Conservation (phyloP, 768 basidiomycete genomes). For the Mycena crocata region DNA sequence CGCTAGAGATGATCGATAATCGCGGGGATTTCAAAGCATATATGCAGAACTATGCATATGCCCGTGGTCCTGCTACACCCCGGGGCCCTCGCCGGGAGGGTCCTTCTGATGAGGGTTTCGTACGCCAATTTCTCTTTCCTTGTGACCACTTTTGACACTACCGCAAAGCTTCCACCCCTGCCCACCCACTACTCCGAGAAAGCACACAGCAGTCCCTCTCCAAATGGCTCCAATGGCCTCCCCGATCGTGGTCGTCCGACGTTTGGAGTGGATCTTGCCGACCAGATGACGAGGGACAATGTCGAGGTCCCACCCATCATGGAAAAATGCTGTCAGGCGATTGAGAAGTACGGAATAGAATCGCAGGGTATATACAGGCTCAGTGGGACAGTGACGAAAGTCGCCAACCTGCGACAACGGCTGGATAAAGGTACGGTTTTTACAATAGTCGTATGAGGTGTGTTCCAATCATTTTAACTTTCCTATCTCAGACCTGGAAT, state of each 20-base stretch:
- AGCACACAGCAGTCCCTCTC: slow-evolving; percentile 34
- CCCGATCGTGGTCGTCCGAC: slow-evolving; percentile 81
- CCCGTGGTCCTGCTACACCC: slow-evolving; percentile 69
- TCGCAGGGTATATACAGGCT: slow-evolving; percentile 94
- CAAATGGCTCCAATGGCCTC: slow-evolving; percentile 45
- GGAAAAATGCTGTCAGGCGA: slow-evolving; percentile 89
- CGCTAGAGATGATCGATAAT: slow-evolving; percentile 94
- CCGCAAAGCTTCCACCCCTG: slow-evolving; percentile 69
- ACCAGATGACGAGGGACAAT: slow-evolving; percentile 93
- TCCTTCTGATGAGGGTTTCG: slow-evolving; percentile 92
- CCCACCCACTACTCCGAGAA: slow-evolving; percentile 52
- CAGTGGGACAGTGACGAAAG: slow-evolving; percentile 90
- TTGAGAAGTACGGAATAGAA: slow-evolving; percentile 88
- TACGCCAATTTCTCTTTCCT: slow-evolving; percentile 57
- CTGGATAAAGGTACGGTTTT: slow-evolving; percentile 80
- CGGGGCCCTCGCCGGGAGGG: slow-evolving; percentile 90
- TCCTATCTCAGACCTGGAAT: slow-evolving; percentile 77
- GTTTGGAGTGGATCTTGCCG: slow-evolving; percentile 92
- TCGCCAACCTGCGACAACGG: slow-evolving; percentile 82
- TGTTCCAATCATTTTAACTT: slow-evolving; percentile 9
- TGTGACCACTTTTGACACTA: slow-evolving; percentile 12
- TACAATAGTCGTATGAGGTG: neutral
- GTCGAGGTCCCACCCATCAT: slow-evolving; percentile 91
- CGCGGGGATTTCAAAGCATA: slow-evolving; percentile 94
- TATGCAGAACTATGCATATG: slow-evolving; percentile 98